Percentiles rank a stretch among this genome's conserved stretches.
phyloP scores from a whole-genome alignment of 2,329 filamentous ascomycete genomes.

The Lasiodiplodia hormozganensis region DNA sequence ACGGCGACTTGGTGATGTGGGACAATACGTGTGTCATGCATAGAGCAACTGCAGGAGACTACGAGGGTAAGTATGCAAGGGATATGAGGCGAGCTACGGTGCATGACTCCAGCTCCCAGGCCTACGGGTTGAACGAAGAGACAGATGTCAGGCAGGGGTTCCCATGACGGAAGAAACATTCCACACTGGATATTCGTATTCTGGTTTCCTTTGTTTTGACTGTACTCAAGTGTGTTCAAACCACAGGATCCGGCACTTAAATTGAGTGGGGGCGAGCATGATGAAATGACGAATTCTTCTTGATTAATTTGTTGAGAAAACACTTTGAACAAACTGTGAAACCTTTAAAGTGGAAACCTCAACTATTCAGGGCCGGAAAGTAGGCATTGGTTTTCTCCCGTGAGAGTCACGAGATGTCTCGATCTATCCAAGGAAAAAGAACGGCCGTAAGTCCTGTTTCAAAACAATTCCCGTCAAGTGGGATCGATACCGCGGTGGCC shows the following conservation, averaged over 20 bases:
- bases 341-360: background rate
- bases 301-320: background rate
- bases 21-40: conserved; percentile 67
- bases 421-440: background rate
- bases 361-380: background rate
- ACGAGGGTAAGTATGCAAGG: conserved; percentile 56
- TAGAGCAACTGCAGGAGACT: conserved; percentile 57
- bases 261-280: background rate
- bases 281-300: background rate
- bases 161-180: background rate
- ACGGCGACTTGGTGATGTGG: conserved; percentile 63
- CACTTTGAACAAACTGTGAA: background rate
- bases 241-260: background rate
- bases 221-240: background rate
- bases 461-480: background rate
- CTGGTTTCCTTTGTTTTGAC: background rate
- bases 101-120: conserved; percentile 53
- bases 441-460: conserved; percentile 1
- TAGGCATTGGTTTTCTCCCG: background rate
- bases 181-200: background rate
- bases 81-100: conserved; percentile 66
- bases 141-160: background rate
- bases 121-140: conserved; percentile 52
- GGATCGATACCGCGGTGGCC: background rate
- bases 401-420: background rate